phyloP scores from a whole-genome alignment of 2,329 filamentous ascomycete species.

The Aspergillus ruber region DNA sequence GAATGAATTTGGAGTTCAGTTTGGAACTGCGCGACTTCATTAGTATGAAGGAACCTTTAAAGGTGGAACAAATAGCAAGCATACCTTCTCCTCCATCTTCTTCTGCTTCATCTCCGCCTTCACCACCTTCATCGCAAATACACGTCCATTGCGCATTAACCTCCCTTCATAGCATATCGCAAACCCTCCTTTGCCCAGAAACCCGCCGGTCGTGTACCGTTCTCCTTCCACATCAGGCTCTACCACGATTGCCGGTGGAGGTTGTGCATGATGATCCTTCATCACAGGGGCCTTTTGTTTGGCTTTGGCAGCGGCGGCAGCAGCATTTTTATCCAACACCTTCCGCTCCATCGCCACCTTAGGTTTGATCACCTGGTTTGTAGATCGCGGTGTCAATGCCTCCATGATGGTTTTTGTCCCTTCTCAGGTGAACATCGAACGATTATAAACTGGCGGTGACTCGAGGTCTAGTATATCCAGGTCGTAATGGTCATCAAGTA shows the following conservation, averaged over 20 bases:
- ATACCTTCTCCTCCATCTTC: constrained; percentile 48
- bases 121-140: constrained; percentile 47
- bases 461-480: constrained; percentile 1
- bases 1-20: constrained; percentile 95
- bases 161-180: constrained; percentile 46
- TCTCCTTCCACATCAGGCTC: constrained; percentile 42
- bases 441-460: constrained; percentile 8
- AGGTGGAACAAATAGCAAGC: neutral
- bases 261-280: constrained; percentile 40
- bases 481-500: constrained; percentile 18
- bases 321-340: constrained; percentile 32
- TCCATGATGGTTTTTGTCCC: constrained; percentile 33
- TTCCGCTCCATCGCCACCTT: constrained; percentile 35
- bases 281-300: constrained; percentile 25
- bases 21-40: constrained; percentile 48
- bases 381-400: constrained; percentile 43
- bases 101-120: constrained; percentile 45
- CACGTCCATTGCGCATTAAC: constrained; percentile 35
- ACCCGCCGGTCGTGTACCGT: constrained; percentile 40
- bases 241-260: constrained; percentile 38
- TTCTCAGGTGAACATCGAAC: constrained; percentile 16
- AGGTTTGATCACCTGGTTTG: constrained; percentile 41
- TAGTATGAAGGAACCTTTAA: constrained; percentile 1
- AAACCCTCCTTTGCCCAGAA: constrained; percentile 46
- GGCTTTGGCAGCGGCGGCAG: constrained; percentile 17